Conservation (phyloP, 129 eudicot species). For the Tanacetum coccineum region DNA sequence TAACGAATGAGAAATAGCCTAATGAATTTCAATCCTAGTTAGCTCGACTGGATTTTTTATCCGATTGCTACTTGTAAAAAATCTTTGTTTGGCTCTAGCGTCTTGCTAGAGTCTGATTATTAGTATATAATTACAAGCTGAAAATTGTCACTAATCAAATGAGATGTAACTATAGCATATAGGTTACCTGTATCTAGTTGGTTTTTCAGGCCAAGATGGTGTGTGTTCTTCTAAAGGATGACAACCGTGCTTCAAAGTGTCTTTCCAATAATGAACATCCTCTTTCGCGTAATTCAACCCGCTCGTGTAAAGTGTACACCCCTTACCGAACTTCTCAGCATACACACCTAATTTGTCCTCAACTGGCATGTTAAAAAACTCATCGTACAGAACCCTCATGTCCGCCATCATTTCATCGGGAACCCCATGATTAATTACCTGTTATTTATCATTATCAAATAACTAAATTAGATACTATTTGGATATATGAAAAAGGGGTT, state of each 20-base stretch:
- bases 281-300: constrained; percentile 29
- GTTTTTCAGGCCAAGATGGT: constrained; percentile 42
- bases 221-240: constrained; percentile 35
- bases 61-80: no score
- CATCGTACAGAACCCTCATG: constrained; percentile 35
- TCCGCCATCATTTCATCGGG: constrained; percentile 29
- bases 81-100: no score
- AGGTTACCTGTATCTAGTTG: constrained; percentile 29
- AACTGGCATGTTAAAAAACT: constrained; percentile 37
- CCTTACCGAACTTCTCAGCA: constrained; percentile 22
- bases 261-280: constrained; percentile 43
- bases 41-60: no score
- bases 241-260: constrained; percentile 37
- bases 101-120: no score
- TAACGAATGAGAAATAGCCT: no score
- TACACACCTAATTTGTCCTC: constrained; percentile 33
- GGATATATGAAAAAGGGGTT: not conserved
- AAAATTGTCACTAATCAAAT: not conserved
- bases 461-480: not conserved
- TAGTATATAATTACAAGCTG: no score
- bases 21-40: no score
- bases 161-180: not conserved
- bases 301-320: constrained; percentile 36
- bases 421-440: constrained; percentile 48
- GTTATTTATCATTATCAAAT: not conserved